Conservation (phyloP, 1,284 basidiomycete genomes). For the Sporisorium sorghi region DNA sequence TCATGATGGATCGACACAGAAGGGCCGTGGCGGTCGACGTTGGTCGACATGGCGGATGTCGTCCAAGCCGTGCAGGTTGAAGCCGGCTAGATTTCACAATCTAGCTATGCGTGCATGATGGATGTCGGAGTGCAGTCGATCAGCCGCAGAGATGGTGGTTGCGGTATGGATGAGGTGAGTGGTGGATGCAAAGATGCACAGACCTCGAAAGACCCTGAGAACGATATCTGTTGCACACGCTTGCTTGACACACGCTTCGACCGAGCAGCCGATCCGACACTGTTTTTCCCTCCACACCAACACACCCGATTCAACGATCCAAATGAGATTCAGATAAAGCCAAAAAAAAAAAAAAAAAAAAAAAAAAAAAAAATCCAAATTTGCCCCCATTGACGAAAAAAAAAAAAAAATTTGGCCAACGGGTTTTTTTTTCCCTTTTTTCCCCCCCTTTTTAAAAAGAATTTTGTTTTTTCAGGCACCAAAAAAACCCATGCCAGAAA, state of each 20-base stretch:
- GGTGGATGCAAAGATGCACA: constrained; percentile 20
- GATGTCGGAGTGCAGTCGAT: not conserved
- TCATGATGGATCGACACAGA: constrained; percentile 14
- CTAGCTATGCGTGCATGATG: constrained; percentile 5
- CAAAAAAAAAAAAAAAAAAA: too few species aligned
- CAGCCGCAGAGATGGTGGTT: not conserved
- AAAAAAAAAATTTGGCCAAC: too few species aligned
- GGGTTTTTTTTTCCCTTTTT: too few species aligned
- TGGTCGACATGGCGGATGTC: constrained; percentile 12
- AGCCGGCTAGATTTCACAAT: not conserved
- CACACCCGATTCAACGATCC: constrained; percentile 7
- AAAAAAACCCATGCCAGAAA: too few species aligned
- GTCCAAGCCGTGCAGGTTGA: not conserved
- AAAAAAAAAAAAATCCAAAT: too few species aligned
- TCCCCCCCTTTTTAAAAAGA: too few species aligned
- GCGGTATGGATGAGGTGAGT: not conserved
- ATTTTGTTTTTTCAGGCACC: too few species aligned
- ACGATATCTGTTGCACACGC: not conserved
- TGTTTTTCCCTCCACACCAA: constrained; percentile 22
- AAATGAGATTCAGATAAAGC: not conserved
- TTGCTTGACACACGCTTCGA: constrained; percentile 12
- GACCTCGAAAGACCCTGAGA: constrained; percentile 19
- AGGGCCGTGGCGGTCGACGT: not conserved
- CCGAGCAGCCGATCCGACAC: too few species aligned
- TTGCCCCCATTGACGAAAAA: too few species aligned